Evolutionary conservation across 2,329 filamentous ascomycete genomes (phyloP).

Genomic region (Trichoderma guizhouense): DNA sequence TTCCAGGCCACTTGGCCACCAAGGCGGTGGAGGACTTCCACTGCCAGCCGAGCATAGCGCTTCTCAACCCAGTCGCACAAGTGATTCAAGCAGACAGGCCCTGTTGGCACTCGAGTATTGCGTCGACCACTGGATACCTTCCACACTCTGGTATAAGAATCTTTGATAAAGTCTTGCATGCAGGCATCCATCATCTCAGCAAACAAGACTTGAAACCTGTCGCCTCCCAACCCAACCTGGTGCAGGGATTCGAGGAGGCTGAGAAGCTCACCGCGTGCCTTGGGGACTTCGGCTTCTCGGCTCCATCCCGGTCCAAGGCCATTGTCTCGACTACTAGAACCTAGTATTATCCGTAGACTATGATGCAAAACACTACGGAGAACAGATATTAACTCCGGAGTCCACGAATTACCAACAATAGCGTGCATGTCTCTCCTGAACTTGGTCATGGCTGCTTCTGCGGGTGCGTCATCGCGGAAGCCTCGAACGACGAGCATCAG

Average conservation of each 20-base stretch:
- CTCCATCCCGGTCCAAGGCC: conserved; percentile 23
- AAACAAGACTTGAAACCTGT: conserved; percentile 66
- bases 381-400: conserved; percentile 49
- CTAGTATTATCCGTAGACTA: conserved; percentile 50
- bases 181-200: conserved; percentile 67
- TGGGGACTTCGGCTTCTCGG: conserved; percentile 28
- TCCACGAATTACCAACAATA: conserved; percentile 61
- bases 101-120: conserved; percentile 21
- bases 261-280: conserved; percentile 50
- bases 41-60: conserved; percentile 60
- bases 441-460: conserved; percentile 40
- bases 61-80: conserved; percentile 67
- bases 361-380: conserved; percentile 53
- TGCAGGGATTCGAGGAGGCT: conserved; percentile 57
- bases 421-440: conserved; percentile 63
- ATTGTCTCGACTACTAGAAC: conserved; percentile 20
- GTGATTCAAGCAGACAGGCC: conserved; percentile 54
- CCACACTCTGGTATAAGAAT: conserved; percentile 64
- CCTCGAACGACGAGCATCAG: conserved; percentile 50
- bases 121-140: conserved; percentile 25
- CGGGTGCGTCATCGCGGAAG: conserved; percentile 38
- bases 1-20: conserved; percentile 46
- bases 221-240: conserved; percentile 65
- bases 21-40: conserved; percentile 55
- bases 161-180: conserved; percentile 60